Conservation (phyloP, 805 yeast species). For the Candida coquimbonensis region DNA sequence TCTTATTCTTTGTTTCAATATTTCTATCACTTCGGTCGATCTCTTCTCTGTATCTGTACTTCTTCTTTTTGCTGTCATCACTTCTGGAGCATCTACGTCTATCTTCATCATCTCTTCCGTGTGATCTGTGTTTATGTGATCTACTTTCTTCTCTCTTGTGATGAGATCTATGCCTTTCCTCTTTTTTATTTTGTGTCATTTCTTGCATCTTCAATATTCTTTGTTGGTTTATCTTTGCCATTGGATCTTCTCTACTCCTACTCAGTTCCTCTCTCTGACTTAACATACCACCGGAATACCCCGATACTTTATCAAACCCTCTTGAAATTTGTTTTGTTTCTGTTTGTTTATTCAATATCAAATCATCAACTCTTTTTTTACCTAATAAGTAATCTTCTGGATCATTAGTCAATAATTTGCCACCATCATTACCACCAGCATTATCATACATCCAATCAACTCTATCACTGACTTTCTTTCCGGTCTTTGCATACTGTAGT, state of each 20-base stretch:
- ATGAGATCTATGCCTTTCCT: constrained; percentile 1
- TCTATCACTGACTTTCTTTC: constrained; percentile 35
- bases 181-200: not conserved
- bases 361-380: constrained; percentile 37
- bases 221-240: constrained; percentile 33
- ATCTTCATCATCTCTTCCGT: not conserved
- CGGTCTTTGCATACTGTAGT: constrained; percentile 36
- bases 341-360: constrained; percentile 20
- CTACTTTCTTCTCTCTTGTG: not conserved
- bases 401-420: constrained; percentile 22
- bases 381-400: constrained; percentile 53
- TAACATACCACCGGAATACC: constrained; percentile 1
- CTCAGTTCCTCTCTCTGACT: constrained; percentile 16
- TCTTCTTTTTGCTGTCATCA: not conserved
- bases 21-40: not conserved
- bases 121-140: constrained; percentile 3
- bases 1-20: not conserved
- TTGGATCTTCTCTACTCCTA: constrained; percentile 41
- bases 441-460: constrained; percentile 87
- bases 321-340: constrained; percentile 13
- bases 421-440: constrained; percentile 26
- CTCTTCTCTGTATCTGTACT: not conserved
- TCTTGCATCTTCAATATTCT: constrained; percentile 15
- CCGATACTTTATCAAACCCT: constrained; percentile 19
- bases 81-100: not conserved